Conservation (phyloP, 169 alveolate species). For the Fabrea salina region DNA sequence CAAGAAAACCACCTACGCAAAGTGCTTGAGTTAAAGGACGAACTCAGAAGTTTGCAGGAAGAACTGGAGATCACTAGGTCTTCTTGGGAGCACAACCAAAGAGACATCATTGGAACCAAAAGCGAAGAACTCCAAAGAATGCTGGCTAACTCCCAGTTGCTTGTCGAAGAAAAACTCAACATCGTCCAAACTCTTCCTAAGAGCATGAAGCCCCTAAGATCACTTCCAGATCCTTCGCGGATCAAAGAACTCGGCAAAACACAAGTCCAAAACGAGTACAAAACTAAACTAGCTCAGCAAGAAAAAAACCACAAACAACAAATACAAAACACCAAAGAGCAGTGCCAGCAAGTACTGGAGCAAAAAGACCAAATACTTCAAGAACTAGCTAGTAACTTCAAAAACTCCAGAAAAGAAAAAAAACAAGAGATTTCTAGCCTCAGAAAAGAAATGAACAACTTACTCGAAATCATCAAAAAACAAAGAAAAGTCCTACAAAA, state of each 20-base stretch:
- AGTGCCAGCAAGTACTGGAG: neutral
- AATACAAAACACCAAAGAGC: neutral
- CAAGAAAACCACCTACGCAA: constrained; percentile 6
- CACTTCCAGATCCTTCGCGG: neutral
- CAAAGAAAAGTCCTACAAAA: neutral
- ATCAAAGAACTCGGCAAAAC: constrained; percentile 10
- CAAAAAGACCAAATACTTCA: constrained; percentile 2
- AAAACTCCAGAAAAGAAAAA: constrained; percentile 9
- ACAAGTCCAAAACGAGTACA: neutral
- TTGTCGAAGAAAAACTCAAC: constrained; percentile 1
- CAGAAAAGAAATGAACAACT: constrained; percentile 6
- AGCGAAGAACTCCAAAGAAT: constrained; percentile 18
- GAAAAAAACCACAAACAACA: neutral
- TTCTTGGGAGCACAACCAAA: neutral
- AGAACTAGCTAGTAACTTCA: neutral
- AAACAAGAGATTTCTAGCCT: neutral
- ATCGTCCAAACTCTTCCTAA: constrained; percentile 3
- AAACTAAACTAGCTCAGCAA: neutral
- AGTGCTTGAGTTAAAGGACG: constrained; percentile 18
- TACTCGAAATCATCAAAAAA: neutral
- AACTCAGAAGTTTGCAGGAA: neutral
- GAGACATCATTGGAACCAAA: neutral
- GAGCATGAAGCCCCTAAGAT: neutral
- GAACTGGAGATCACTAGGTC: neutral
- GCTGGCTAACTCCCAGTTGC: neutral